Evolutionary conservation across 495 filamentous ascomycete species (phyloP).

Genomic region (Mytilinidion resinicola): DNA sequence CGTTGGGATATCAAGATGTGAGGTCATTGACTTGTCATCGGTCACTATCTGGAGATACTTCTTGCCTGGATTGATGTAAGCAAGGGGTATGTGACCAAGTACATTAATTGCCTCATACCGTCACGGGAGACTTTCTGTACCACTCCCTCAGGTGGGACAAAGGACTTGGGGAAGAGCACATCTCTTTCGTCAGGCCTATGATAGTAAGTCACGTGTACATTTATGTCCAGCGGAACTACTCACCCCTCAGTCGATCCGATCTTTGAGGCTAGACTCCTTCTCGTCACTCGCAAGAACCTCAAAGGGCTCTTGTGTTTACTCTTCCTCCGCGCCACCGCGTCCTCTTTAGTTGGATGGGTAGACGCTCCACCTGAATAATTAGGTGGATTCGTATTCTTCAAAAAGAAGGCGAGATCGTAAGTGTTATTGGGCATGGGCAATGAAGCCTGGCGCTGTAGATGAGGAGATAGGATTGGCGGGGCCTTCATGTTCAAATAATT

Average conservation of each 20-base stretch:
- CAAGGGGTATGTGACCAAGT: not conserved
- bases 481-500: not conserved
- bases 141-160: not conserved
- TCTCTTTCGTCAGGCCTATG: not conserved
- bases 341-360: not conserved
- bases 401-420: conserved; percentile 10
- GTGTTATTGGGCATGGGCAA: conserved; percentile 2
- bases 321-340: not conserved
- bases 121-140: conserved; percentile 1
- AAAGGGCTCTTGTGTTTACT: conserved; percentile 5
- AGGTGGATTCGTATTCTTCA: conserved; percentile 6
- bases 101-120: not conserved
- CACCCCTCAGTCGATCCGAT: not conserved
- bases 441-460: not conserved
- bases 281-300: conserved; percentile 4
- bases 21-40: not conserved
- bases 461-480: not conserved
- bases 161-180: not conserved
- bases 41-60: conserved; percentile 8
- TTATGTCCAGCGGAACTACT: not conserved
- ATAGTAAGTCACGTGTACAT: no score
- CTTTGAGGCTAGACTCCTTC: not conserved
- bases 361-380: not conserved
- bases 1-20: not conserved
- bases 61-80: not conserved